A percentile compares a stretch with the other conserved stretches of the same genome.
These are phyloP conservation scores for Tuctoria greenei DNA, from an alignment of 176 grass and related monocot species.

Conservation along the genomic window DNA sequence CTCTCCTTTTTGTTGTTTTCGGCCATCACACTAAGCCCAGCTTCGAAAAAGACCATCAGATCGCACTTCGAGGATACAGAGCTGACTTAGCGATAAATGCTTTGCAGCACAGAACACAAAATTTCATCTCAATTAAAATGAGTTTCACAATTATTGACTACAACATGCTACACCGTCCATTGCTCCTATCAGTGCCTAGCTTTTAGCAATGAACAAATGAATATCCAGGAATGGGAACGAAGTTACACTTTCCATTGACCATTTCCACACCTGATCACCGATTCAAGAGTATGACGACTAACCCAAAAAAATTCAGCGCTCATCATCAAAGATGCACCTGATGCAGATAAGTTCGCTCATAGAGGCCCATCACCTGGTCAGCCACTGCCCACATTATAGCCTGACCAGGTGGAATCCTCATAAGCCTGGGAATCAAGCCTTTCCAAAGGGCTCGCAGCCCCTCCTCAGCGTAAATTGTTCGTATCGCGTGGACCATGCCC, in stretches of 20 bases:
- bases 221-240: constrained; percentile 28
- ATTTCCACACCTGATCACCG: constrained; percentile 9
- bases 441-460: constrained; percentile 85
- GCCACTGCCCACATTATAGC: constrained; percentile 91
- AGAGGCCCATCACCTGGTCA: constrained; percentile 86
- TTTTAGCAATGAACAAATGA: constrained; percentile 38
- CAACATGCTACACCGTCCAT: constrained; percentile 20
- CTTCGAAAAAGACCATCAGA: neutral
- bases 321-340: constrained; percentile 38
- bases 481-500: constrained; percentile 77
- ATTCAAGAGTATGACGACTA: constrained; percentile 3
- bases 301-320: constrained; percentile 24
- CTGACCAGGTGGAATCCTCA: constrained; percentile 96
- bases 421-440: constrained; percentile 87
- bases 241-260: neutral
- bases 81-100: too few relatives aligned
- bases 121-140: neutral
- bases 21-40: too few relatives aligned
- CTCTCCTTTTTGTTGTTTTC: too few relatives aligned
- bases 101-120: neutral
- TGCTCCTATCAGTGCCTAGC: constrained; percentile 27
- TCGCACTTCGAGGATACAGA: neutral
- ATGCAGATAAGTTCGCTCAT: constrained; percentile 66
- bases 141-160: constrained; percentile 22
- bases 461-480: constrained; percentile 75